Percentiles rank a stretch among this genome's conserved stretches.
Evolutionary conservation across 75 land plant genomes (phyloP).

Genomic region (Picea sitchensis): DNA sequence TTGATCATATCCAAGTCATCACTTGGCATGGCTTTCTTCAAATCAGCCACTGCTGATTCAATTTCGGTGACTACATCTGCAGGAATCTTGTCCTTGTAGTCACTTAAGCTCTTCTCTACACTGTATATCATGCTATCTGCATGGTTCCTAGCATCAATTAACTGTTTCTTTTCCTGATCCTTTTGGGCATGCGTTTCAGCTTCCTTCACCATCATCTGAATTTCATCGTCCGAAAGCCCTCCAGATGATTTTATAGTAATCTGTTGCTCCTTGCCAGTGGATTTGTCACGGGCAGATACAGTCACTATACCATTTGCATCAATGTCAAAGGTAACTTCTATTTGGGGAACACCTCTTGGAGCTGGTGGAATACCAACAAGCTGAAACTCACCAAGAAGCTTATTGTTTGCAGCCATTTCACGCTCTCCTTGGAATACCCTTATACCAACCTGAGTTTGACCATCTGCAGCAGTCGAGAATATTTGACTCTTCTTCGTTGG

Average conservation of each 20-base stretch:
- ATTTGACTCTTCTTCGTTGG: slow-evolving; percentile 73
- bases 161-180: slow-evolving; percentile 54
- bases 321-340: slow-evolving; percentile 73
- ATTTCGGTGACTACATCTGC: slow-evolving; percentile 32
- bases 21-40: slow-evolving; percentile 32
- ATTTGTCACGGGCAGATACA: slow-evolving; percentile 58
- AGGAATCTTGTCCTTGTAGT: slow-evolving; percentile 58
- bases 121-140: slow-evolving; percentile 49
- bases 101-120: slow-evolving; percentile 57
- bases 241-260: slow-evolving; percentile 71
- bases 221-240: slow-evolving; percentile 57
- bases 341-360: slow-evolving; percentile 63
- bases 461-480: slow-evolving; percentile 72
- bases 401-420: slow-evolving; percentile 68
- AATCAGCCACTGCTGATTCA: slow-evolving; percentile 34
- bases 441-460: slow-evolving; percentile 66
- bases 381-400: slow-evolving; percentile 64
- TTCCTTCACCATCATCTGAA: slow-evolving; percentile 65
- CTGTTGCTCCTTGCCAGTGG: slow-evolving; percentile 63
- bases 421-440: slow-evolving; percentile 61
- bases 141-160: slow-evolving; percentile 56
- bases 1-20: slow-evolving; percentile 46
- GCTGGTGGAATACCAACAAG: slow-evolving; percentile 64
- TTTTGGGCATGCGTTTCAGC: slow-evolving; percentile 61
- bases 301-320: slow-evolving; percentile 73